Evolutionary conservation across 2,329 filamentous ascomycete genomes (phyloP).

Genomic region (Fusarium camptoceras): DNA sequence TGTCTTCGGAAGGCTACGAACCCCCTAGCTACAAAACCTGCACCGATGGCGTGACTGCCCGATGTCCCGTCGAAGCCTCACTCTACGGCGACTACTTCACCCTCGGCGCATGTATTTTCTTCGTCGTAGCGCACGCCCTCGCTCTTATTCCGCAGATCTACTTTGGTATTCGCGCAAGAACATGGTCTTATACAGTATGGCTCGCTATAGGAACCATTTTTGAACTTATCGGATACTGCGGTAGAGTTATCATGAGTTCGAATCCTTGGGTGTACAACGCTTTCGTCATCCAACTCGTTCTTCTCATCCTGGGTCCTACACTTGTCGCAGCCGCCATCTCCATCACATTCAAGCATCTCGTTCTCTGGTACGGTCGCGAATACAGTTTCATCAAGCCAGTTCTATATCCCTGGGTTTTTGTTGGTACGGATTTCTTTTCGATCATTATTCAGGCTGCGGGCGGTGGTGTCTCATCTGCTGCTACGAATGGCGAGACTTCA

Average conservation of each 20-base stretch:
- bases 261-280: slow-evolving; percentile 56
- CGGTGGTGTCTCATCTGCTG: slow-evolving; percentile 35
- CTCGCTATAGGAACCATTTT: slow-evolving; percentile 53
- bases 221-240: slow-evolving; percentile 57
- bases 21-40: slow-evolving; percentile 31
- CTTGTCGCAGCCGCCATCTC: slow-evolving; percentile 59
- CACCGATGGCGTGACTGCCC: slow-evolving; percentile 18
- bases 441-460: slow-evolving; percentile 43
- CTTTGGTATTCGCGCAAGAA: slow-evolving; percentile 50
- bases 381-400: slow-evolving; percentile 53
- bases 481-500: slow-evolving; percentile 12
- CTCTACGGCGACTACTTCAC: slow-evolving; percentile 45
- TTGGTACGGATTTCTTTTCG: slow-evolving; percentile 58
- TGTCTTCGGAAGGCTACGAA: slow-evolving; percentile 16
- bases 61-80: slow-evolving; percentile 41
- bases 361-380: slow-evolving; percentile 56
- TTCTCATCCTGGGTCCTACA: slow-evolving; percentile 56
- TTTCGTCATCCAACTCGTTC: slow-evolving; percentile 58
- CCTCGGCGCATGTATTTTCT: slow-evolving; percentile 46
- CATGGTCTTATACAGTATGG: slow-evolving; percentile 55
- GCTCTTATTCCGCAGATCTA: slow-evolving; percentile 50
- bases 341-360: slow-evolving; percentile 58
- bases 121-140: slow-evolving; percentile 52
- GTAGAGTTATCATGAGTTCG: slow-evolving; percentile 53
- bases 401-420: slow-evolving; percentile 61